Evolutionary conservation across 2,329 filamentous ascomycete species (phyloP), one percentile per base, ranked within the genome.

Genomic region (Volutella citrinella): DNA sequence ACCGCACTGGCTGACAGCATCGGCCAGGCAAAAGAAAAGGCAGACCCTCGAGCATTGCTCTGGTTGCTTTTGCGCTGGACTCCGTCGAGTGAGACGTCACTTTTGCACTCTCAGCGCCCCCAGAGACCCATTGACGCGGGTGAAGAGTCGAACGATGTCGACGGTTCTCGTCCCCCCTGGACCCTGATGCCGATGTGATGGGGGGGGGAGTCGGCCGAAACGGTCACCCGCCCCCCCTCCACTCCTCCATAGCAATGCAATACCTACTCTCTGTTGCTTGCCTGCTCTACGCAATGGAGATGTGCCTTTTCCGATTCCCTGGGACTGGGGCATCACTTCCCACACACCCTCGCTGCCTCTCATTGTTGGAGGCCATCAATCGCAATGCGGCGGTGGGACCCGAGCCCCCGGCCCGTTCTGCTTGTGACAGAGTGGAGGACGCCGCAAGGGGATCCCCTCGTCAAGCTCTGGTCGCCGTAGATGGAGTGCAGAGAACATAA

Each of bases 81-180:
- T 24, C 32, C 13, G n/a, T 34, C 22, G 19, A 36, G 22, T 46
- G 45, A 52, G 44, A 23, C 36, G 35, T 52, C 48, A 48, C 44
- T 52, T 52, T 46, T 36, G 20, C 23, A 22, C 26, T 25, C 25
- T 20, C 16, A 24, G 13, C 27, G 26, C 32, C 31, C 21, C 32
- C 15, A 19, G 21, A 19, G 33, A 19, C 21, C 30, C 34, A 18
- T 41, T 17, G 21, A 19, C 21, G 33, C 19, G 19, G 19, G 27
- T 19, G 32, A 23, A 15, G 23, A 28, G 42, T 52, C 46, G 49
- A 43, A 50, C 32, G 28, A 52, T 52, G 26, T 29, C n/a, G n/a
- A n/a, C n/a, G n/a, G n/a, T n/a, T n/a, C n/a, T n/a, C n/a, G n/a
- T n/a, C n/a, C n/a, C n/a, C n/a, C n/a, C n/a, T n/a, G n/a, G n/a